Evolutionary conservation across 495 filamentous ascomycete species (phyloP).

Genomic region (Pseudomonodictys pantanalensis): DNA sequence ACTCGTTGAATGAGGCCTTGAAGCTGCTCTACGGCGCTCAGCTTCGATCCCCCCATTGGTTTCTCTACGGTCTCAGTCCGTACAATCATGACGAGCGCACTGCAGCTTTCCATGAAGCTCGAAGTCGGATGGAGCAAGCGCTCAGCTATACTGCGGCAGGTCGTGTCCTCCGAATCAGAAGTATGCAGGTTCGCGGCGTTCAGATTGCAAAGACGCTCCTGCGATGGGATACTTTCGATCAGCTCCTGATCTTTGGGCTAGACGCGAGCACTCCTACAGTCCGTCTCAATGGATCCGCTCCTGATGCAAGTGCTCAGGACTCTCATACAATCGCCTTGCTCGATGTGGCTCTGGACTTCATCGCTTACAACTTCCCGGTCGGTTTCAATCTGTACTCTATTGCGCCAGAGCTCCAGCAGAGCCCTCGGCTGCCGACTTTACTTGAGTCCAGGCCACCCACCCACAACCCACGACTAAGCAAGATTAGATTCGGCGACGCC

Average conservation of each 20-base stretch:
- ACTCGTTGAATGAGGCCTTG: slow-evolving; percentile 34
- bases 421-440: slow-evolving; percentile 37
- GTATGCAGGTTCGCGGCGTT: slow-evolving; percentile 30
- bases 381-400: slow-evolving; percentile 37
- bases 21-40: slow-evolving; percentile 39
- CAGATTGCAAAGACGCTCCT: slow-evolving; percentile 32
- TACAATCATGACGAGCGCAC: slow-evolving; percentile 2
- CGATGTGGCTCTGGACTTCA: slow-evolving; percentile 34
- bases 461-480: slow-evolving; percentile 53
- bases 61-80: slow-evolving; percentile 22
- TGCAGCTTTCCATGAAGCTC: slow-evolving; percentile 17
- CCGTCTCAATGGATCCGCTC: background rate
- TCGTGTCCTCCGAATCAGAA: slow-evolving; percentile 27
- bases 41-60: slow-evolving; percentile 22
- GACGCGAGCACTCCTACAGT: background rate
- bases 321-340: background rate
- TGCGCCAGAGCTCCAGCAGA: slow-evolving; percentile 33
- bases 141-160: slow-evolving; percentile 36
- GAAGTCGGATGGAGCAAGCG: slow-evolving; percentile 35
- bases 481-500: slow-evolving; percentile 66
- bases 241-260: slow-evolving; percentile 34
- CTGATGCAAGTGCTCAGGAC: background rate
- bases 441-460: slow-evolving; percentile 35
- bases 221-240: slow-evolving; percentile 40
- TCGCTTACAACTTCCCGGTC: slow-evolving; percentile 34